phyloP scores from a whole-genome alignment of 2,329 filamentous ascomycete species.

The Penicillium freii region DNA sequence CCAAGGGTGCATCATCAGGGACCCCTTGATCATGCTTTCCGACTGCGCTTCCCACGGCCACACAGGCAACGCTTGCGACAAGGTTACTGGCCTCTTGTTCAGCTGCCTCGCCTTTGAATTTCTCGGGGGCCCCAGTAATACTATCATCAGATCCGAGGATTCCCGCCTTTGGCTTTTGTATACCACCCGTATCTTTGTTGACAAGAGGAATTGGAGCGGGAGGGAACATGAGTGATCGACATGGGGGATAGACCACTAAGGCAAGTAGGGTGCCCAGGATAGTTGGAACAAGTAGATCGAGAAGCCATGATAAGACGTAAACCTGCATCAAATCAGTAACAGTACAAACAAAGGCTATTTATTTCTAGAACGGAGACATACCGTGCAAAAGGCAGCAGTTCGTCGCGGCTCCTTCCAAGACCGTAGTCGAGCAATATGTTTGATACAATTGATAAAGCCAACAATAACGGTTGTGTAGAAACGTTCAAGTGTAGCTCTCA shows the following conservation, averaged over 20 bases:
- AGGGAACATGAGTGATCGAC: slow-evolving; percentile 67
- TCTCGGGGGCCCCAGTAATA: slow-evolving; percentile 77
- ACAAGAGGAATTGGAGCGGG: slow-evolving; percentile 74
- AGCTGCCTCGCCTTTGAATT: slow-evolving; percentile 77
- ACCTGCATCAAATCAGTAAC: slow-evolving; percentile 29
- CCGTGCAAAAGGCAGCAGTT: slow-evolving; percentile 65
- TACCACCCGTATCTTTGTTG: slow-evolving; percentile 64
- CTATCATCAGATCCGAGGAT: slow-evolving; percentile 74
- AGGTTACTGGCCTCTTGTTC: slow-evolving; percentile 82
- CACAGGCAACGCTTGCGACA: slow-evolving; percentile 68
- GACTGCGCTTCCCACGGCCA: slow-evolving; percentile 71
- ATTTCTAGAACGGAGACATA: slow-evolving; percentile 27
- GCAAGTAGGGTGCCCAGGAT: slow-evolving; percentile 59
- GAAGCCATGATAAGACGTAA: slow-evolving; percentile 65
- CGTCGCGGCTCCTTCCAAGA: slow-evolving; percentile 74
- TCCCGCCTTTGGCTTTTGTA: slow-evolving; percentile 74
- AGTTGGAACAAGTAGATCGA: slow-evolving; percentile 68
- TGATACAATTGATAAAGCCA: slow-evolving; percentile 62
- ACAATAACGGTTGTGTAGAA: slow-evolving; percentile 78
- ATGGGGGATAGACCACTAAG: slow-evolving; percentile 64
- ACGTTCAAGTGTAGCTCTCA: slow-evolving; percentile 73
- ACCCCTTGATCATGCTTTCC: slow-evolving; percentile 72
- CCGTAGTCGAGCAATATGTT: slow-evolving; percentile 72
- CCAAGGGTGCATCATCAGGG: slow-evolving; percentile 51
- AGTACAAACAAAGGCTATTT: background rate